Base-by-base conservation (phyloP, 2,329 filamentous ascomycete species). In the Stachybotrys elegans region DNA sequence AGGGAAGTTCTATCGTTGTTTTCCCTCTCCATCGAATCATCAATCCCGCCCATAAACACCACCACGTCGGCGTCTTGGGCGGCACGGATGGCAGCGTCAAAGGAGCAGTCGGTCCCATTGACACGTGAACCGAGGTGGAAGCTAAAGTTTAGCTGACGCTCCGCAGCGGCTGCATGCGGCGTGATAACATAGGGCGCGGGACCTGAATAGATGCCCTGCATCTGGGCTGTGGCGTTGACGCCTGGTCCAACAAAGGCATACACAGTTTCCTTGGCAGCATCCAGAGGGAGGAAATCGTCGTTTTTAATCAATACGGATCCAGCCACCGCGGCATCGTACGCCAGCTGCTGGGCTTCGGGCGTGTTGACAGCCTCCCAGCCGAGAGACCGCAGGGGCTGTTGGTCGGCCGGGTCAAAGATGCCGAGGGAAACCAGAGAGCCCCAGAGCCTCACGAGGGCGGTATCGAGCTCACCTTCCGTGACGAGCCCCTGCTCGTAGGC, bases 101-200 rank as follows among this genome's bases (percentile, higher is more conserved):
- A 48, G 14, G 39, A 41, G 4, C 43, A 31, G n/a, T 27, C 22
- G 22, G 21, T 35, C 17, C 27, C 21, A 22, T 38, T 38, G 9
- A 43, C 46, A 1, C 34, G 22, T 3, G 43, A 36, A 25, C 46
- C 46, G 1, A 46, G 22, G 6, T 14, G 34, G 27, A 36, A 48
- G 16, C 39, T 41, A 17, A 46, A 44, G 6, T 43, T 12, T 23
- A 40, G 34, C 12, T 36, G 40, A 6, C 34, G 40, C 35, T 46
- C 34, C 25, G 40, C 29, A 2, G 46, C 72, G 4, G 78, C 80
- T 21, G 68, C 70, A 0, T 79, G 62, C 0, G 79, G 79, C 6
- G 68, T 73, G 48, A 69, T 71, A 4, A 78, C 62, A 57, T 76
- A 83, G 0, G 77, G 76, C 1, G 81, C 69, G 4, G 69, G 59